phyloP scores from a whole-genome alignment of 1,284 basidiomycete genomes.

The Trichosporon sp. region DNA sequence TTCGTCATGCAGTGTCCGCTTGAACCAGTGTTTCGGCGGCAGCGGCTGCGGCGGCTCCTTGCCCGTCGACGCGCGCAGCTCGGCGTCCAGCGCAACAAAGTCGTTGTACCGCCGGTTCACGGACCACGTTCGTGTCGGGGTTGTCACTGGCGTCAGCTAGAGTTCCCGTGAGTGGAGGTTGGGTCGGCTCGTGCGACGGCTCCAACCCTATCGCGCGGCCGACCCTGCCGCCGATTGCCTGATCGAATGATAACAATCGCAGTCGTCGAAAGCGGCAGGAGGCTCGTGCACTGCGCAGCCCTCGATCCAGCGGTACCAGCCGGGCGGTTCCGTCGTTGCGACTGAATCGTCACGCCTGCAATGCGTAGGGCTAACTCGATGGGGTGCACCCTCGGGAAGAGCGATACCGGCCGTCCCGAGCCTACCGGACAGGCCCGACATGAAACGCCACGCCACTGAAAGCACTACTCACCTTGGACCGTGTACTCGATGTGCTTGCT shows the following conservation, averaged over 20 bases:
- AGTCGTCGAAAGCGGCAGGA: neutral
- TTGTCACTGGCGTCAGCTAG: slow-evolving; percentile 38
- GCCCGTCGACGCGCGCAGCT: slow-evolving; percentile 67
- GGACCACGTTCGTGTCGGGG: slow-evolving; percentile 69
- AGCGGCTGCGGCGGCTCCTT: slow-evolving; percentile 67
- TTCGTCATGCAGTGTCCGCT: slow-evolving; percentile 42
- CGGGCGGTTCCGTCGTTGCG: neutral
- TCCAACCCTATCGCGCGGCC: neutral
- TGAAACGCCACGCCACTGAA: neutral
- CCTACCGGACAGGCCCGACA: neutral
- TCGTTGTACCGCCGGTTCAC: slow-evolving; percentile 92
- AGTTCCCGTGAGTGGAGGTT: no score
- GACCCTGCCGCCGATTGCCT: neutral
- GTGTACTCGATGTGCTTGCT: slow-evolving; percentile 48
- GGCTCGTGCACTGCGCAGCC: neutral
- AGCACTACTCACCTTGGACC: slow-evolving; percentile 39
- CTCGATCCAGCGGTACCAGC: neutral
- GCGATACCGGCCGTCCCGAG: neutral
- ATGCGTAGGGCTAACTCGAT: neutral
- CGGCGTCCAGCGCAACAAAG: slow-evolving; percentile 78
- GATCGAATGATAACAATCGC: neutral
- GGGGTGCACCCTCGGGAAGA: neutral
- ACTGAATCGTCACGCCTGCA: neutral
- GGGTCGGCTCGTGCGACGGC: neutral
- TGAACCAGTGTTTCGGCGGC: slow-evolving; percentile 71